Evolutionary conservation across 805 yeast species (phyloP).

Genomic region (Wickerhamomyces mucosus): DNA sequence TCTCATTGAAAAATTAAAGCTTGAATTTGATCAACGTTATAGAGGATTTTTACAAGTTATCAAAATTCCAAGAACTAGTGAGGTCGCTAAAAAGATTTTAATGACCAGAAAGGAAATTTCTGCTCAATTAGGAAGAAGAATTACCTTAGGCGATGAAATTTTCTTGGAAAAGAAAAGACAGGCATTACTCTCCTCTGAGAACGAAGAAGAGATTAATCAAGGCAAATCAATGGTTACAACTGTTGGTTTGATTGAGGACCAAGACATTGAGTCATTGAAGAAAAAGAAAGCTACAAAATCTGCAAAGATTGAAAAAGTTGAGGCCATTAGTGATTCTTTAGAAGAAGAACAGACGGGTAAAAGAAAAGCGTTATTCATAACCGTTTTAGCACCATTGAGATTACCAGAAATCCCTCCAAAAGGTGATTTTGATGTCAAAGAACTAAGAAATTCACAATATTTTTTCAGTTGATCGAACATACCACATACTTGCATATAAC

Average conservation of each 20-base stretch:
- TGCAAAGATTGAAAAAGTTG: constrained; percentile 19
- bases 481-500: no score
- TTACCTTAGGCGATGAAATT: constrained; percentile 63
- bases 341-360: constrained; percentile 11
- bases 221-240: constrained; percentile 62
- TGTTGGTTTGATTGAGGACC: constrained; percentile 39
- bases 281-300: constrained; percentile 5
- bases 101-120: constrained; percentile 40
- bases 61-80: constrained; percentile 41
- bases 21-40: constrained; percentile 79
- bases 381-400: constrained; percentile 53
- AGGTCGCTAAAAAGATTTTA: constrained; percentile 39
- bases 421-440: constrained; percentile 77
- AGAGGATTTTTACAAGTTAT: constrained; percentile 56
- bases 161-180: constrained; percentile 59
- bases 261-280: constrained; percentile 9
- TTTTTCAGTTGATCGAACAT: constrained; percentile 56
- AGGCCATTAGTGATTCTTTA: constrained; percentile 6
- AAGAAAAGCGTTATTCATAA: constrained; percentile 8
- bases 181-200: constrained; percentile 39
- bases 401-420: constrained; percentile 68
- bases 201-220: constrained; percentile 35
- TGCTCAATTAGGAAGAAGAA: constrained; percentile 39
- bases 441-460: constrained; percentile 64
- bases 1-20: constrained; percentile 56